A percentile compares a stretch with the other conserved stretches of the same genome.
These are phyloP conservation scores for Voacanga thouarsii DNA, from an alignment of 257 asterid species.

Conservation along the genomic window DNA sequence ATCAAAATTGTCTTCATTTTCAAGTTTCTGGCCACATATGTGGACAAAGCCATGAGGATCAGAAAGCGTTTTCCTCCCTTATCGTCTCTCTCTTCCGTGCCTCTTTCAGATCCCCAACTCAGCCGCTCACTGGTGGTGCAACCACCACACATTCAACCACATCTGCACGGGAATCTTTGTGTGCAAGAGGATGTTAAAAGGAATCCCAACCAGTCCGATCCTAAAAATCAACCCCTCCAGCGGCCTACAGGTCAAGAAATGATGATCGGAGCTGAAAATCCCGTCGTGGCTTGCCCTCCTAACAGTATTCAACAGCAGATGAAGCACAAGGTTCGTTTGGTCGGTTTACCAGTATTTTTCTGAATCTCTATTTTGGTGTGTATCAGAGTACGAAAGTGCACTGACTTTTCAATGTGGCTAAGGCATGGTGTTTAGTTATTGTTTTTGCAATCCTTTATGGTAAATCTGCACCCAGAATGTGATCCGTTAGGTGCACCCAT, in stretches of 20 bases:
- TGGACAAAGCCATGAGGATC: slow-evolving; percentile 52
- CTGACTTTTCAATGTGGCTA: slow-evolving; percentile 6
- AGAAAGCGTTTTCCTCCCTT: slow-evolving; percentile 48
- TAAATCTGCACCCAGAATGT: slow-evolving; percentile 19
- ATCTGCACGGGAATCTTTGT: neutral
- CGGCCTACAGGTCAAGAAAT: slow-evolving; percentile 22
- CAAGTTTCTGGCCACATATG: neutral
- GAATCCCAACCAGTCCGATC: slow-evolving; percentile 23
- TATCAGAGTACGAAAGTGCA: slow-evolving; percentile 2
- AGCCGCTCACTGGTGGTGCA: slow-evolving; percentile 42
- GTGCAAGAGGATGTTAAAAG: slow-evolving; percentile 19
- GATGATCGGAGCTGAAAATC: slow-evolving; percentile 14
- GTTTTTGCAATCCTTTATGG: neutral
- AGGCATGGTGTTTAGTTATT: neutral
- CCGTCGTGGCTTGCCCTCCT: slow-evolving; percentile 34
- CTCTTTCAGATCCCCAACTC: slow-evolving; percentile 58
- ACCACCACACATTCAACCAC: slow-evolving; percentile 17
- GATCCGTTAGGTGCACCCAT: slow-evolving; percentile 18
- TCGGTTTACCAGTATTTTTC: neutral
- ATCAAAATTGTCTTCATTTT: neutral
- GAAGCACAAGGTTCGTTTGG: slow-evolving; percentile 30
- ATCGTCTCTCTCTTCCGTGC: slow-evolving; percentile 22
- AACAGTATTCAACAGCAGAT: slow-evolving; percentile 9
- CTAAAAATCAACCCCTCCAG: slow-evolving; percentile 26
- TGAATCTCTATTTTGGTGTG: neutral